Base-by-base conservation (phyloP, 495 filamentous ascomycete genomes). In the Polyplosphaeria fusca region DNA sequence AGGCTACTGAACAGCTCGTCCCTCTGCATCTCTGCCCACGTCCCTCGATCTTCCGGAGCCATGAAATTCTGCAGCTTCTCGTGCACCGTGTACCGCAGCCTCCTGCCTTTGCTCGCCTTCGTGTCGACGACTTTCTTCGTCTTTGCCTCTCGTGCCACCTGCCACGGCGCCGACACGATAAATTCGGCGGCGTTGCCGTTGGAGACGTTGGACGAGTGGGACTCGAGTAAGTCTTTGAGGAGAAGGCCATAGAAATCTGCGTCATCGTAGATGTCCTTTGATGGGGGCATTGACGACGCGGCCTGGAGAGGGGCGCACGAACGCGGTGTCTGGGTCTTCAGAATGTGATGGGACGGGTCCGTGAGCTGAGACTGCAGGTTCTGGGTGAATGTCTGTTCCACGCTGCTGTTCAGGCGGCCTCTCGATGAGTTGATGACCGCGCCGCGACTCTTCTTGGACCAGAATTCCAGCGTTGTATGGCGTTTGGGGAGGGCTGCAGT, bases 31-130 rank as follows among this genome's bases (percentile, higher is more conserved):
- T 82, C 77, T 45, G 87, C 86, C 91, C 91, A 96, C 12, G 59
- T 68, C 2, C 84, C 79, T 25, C 87, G 74, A 67, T 95, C 88
- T 68, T 95, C 88, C 0, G 92, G 86, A 25, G 90, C 91, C 91
- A 96, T 96, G 68, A 97, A 97, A 73, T 96, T 96, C 75, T 93
- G 88, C 58, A 98, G 71, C 71, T 96, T 97, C 75, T 97, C 91
- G 65, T 97, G 92, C 16, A 97, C 90, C 42, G 86, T 89, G 72
- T 87, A 97, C 40, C 86, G 76, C 81, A 98, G 80, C 73, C 96
- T 98, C 47, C 93, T 76, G 4, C 93, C 93, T 74, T 97, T 97
- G 64, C 89, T 95, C 11, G 94, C 94, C 62, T 89, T 92, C 14
- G 90, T 89, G 73, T 98, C 93, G 16, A 97, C 85, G 28, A 83